Conservation (phyloP, 768 basidiomycete genomes). For the Amanita inopinata region DNA sequence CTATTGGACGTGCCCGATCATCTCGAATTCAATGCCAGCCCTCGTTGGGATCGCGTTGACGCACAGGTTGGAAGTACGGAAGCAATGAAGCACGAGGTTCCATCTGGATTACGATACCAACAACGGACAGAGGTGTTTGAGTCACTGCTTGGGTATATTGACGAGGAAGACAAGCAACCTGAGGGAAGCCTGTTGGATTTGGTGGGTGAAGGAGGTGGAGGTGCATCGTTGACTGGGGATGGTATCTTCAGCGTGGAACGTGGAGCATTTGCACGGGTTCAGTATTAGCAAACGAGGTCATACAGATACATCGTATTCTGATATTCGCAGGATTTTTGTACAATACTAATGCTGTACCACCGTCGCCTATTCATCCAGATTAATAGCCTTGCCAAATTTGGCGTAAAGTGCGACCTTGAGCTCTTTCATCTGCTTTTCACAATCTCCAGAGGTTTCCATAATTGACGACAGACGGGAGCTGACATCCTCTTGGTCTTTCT, state of each 20-base stretch:
- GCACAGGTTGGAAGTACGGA: too few relatives aligned
- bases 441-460: constrained; percentile 45
- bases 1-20: constrained; percentile 22
- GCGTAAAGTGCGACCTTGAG: constrained; percentile 77
- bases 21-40: too few relatives aligned
- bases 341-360: not conserved
- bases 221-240: constrained; percentile 8
- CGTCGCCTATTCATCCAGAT: constrained; percentile 62
- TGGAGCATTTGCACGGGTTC: not conserved
- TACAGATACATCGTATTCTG: too few relatives aligned
- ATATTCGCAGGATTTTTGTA: too few relatives aligned
- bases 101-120: constrained; percentile 29
- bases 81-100: constrained; percentile 12
- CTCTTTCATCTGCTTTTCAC: constrained; percentile 68
- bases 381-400: constrained; percentile 90
- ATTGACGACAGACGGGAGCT: constrained; percentile 45
- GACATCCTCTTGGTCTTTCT: constrained; percentile 55
- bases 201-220: constrained; percentile 32
- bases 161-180: constrained; percentile 59
- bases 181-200: constrained; percentile 51
- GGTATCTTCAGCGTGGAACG: not conserved
- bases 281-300: not conserved
- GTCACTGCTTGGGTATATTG: constrained; percentile 50
- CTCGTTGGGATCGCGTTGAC: too few relatives aligned
- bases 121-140: constrained; percentile 70